Percentiles rank a stretch among this genome's conserved stretches.
phyloP scores from a whole-genome alignment of 805 yeast genomes.

The Pichia thaimueangensis region DNA sequence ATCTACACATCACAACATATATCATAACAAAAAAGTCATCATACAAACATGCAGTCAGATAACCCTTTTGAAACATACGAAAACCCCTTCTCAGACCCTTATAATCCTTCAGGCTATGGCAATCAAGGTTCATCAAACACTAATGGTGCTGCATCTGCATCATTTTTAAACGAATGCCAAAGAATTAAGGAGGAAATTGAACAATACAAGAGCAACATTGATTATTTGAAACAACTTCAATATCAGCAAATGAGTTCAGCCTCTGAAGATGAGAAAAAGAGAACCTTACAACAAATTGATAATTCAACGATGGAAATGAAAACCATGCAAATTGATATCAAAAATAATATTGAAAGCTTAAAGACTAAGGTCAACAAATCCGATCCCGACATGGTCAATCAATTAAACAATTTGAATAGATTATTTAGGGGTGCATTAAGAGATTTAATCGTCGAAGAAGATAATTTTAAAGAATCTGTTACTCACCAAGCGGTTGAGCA shows the following conservation, averaged over 20 bases:
- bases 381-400: slow-evolving; percentile 73
- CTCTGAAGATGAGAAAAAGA: slow-evolving; percentile 8
- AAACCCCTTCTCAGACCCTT: slow-evolving; percentile 12
- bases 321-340: slow-evolving; percentile 33
- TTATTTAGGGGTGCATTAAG: slow-evolving; percentile 75
- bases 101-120: slow-evolving; percentile 1
- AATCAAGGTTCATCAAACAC: neutral
- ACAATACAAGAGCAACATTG: slow-evolving; percentile 6
- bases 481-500: slow-evolving; percentile 82
- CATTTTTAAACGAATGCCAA: slow-evolving; percentile 3
- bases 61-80: slow-evolving; percentile 12
- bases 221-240: slow-evolving; percentile 10
- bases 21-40: neutral
- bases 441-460: slow-evolving; percentile 75
- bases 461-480: slow-evolving; percentile 69
- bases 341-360: slow-evolving; percentile 61
- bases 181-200: slow-evolving; percentile 9
- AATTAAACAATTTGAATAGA: slow-evolving; percentile 79
- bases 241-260: slow-evolving; percentile 14
- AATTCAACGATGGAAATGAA: slow-evolving; percentile 12
- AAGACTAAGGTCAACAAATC: slow-evolving; percentile 53
- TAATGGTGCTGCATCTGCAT: neutral
- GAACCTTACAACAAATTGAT: slow-evolving; percentile 6
- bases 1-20: neutral
- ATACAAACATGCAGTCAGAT: slow-evolving; percentile 4